Evolutionary conservation across 768 basidiomycete species (phyloP).

Genomic region (Phlegmacium glaucopus): DNA sequence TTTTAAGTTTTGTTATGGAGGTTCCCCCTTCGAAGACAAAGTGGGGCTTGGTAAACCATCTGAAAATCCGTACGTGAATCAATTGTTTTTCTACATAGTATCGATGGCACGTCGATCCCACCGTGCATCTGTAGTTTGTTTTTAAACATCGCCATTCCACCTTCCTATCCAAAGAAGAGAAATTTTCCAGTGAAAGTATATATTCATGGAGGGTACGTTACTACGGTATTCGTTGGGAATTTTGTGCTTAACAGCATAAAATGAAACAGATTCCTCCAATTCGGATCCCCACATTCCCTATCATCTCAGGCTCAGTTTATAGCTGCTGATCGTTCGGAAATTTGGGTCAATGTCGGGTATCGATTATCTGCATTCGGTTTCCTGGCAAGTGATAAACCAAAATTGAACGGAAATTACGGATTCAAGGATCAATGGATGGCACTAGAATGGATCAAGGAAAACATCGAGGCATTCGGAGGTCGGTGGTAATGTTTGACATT

Average conservation of each 20-base stretch:
- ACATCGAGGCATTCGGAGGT: constrained; percentile 72
- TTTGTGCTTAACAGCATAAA: background rate
- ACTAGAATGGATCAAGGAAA: constrained; percentile 66
- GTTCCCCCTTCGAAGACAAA: constrained; percentile 48
- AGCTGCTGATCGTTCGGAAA: constrained; percentile 58
- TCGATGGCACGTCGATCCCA: no score
- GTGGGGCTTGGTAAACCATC: constrained; percentile 65
- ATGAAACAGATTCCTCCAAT: constrained; percentile 62
- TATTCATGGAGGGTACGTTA: constrained; percentile 68
- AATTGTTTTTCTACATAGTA: no score
- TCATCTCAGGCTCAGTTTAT: constrained; percentile 63
- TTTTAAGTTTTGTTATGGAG: constrained; percentile 24
- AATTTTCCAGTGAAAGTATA: constrained; percentile 68
- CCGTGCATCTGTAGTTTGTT: constrained; percentile 46
- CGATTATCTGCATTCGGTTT: constrained; percentile 77
- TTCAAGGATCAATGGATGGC: constrained; percentile 86
- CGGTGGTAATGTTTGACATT: constrained; percentile 5
- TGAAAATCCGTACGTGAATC: constrained; percentile 66
- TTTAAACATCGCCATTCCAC: constrained; percentile 62
- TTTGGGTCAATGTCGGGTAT: constrained; percentile 78
- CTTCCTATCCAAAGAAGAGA: constrained; percentile 40
- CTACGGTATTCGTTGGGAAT: no score
- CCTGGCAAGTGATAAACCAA: constrained; percentile 60
- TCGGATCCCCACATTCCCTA: constrained; percentile 68
- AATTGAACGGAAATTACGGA: constrained; percentile 70